phyloP scores from a whole-genome alignment of 106 monocot genomes.

The Dioscorea dumetorum region DNA sequence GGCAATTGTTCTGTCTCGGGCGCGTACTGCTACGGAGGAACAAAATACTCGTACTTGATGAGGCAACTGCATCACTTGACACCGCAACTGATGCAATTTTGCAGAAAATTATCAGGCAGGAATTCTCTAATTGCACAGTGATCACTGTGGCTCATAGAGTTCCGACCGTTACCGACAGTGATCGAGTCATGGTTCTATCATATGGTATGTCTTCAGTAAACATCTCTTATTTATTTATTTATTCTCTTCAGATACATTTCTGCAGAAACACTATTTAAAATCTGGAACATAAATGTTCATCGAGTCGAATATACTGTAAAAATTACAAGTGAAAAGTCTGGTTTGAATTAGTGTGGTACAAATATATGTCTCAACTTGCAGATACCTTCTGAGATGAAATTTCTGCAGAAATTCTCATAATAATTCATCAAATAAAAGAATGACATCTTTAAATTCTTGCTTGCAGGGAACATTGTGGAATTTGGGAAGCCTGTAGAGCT shows the following conservation, averaged over 20 bases:
- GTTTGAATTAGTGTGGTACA: not conserved
- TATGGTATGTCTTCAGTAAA: slow-evolving; percentile 34
- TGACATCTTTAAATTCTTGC: not conserved
- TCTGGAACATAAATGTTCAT: no score
- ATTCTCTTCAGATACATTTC: not conserved
- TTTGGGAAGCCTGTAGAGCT: slow-evolving; percentile 66
- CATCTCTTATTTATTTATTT: not conserved
- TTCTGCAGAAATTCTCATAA: not conserved
- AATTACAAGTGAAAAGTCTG: no score
- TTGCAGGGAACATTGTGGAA: slow-evolving; percentile 66
- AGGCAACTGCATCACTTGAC: slow-evolving; percentile 84
- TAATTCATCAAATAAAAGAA: not conserved
- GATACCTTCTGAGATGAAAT: not conserved
- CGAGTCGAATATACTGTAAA: no score
- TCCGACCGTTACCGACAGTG: slow-evolving; percentile 75
- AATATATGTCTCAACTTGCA: not conserved
- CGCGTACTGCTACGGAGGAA: slow-evolving; percentile 53
- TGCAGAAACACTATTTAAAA: no score
- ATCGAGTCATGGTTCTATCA: slow-evolving; percentile 71
- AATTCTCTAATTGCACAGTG: slow-evolving; percentile 68
- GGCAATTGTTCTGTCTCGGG: slow-evolving; percentile 76
- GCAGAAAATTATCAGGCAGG: slow-evolving; percentile 51
- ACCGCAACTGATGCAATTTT: slow-evolving; percentile 67
- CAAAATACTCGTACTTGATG: slow-evolving; percentile 71
- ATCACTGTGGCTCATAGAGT: slow-evolving; percentile 82